Conservation (phyloP, 148 eudicot species). For the Camellia granthamiana region DNA sequence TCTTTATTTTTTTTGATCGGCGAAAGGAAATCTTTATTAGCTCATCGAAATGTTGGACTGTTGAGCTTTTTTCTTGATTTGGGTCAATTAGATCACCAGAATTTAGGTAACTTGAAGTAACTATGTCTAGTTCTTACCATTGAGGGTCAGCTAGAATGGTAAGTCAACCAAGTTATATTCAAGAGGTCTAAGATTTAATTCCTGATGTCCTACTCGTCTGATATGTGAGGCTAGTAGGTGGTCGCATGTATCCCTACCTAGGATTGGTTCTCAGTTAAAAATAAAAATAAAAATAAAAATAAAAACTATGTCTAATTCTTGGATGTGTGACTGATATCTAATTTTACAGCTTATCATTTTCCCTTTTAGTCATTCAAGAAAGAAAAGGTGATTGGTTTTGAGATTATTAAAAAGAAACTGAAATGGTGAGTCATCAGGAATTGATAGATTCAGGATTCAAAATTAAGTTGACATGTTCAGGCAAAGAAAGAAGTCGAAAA, state of each 20-base stretch:
- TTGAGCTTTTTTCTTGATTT: not conserved
- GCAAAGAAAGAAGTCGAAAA: not conserved
- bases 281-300: too few species aligned
- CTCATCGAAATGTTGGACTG: not conserved
- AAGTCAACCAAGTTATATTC: too few species aligned
- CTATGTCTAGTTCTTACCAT: not conserved
- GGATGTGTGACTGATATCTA: too few species aligned
- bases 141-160: too few species aligned
- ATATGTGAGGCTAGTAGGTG: too few species aligned
- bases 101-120: not conserved
- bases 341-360: not conserved
- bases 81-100: not conserved
- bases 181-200: not conserved
- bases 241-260: too few species aligned
- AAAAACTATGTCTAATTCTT: too few species aligned
- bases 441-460: not conserved
- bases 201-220: not conserved
- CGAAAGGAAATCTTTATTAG: not conserved
- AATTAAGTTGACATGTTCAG: not conserved
- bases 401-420: not conserved
- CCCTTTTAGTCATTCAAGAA: not conserved
- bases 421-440: not conserved
- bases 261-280: too few species aligned
- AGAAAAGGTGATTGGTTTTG: not conserved
- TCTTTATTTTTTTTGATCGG: not conserved